Percentiles rank a stretch among this genome's conserved stretches.
These are phyloP conservation scores for Phytophthora rubi DNA, from an alignment of 352 stramenopile genomes.

Conservation along the genomic window DNA sequence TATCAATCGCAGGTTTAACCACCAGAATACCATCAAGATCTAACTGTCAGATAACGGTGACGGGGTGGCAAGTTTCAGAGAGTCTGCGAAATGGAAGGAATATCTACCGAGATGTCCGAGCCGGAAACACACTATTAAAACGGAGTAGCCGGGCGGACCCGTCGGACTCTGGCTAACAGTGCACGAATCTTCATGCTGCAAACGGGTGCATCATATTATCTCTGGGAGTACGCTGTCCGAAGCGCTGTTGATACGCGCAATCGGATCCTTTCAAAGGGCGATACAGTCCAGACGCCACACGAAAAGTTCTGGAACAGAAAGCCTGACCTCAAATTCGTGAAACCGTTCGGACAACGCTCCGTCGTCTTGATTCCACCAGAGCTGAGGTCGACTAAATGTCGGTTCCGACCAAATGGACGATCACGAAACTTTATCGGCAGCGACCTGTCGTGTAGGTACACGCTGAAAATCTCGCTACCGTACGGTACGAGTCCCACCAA, in stretches of 20 bases:
- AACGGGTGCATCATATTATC: no score
- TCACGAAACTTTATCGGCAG: slow-evolving; percentile 12
- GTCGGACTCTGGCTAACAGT: no score
- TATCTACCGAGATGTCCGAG: no score
- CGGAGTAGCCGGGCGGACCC: no score
- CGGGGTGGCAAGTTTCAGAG: neutral
- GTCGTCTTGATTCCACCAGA: slow-evolving; percentile 2
- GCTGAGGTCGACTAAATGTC: neutral
- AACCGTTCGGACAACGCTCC: slow-evolving; percentile 10
- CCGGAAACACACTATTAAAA: no score
- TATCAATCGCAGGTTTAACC: neutral
- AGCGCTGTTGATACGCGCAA: neutral
- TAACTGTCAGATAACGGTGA: slow-evolving; percentile 16
- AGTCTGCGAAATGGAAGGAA: no score
- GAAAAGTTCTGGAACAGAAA: slow-evolving; percentile 17
- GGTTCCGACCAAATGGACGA: slow-evolving; percentile 13
- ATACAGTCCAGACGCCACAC: neutral
- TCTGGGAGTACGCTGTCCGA: no score
- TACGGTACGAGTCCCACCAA: no score
- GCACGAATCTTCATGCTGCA: no score
- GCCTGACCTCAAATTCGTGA: slow-evolving; percentile 12
- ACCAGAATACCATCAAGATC: neutral
- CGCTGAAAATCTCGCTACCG: no score
- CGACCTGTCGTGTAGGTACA: neutral
- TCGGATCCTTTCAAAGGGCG: neutral